phyloP scores from a whole-genome alignment of 495 filamentous ascomycete species.

The Podospora pseudocomata region DNA sequence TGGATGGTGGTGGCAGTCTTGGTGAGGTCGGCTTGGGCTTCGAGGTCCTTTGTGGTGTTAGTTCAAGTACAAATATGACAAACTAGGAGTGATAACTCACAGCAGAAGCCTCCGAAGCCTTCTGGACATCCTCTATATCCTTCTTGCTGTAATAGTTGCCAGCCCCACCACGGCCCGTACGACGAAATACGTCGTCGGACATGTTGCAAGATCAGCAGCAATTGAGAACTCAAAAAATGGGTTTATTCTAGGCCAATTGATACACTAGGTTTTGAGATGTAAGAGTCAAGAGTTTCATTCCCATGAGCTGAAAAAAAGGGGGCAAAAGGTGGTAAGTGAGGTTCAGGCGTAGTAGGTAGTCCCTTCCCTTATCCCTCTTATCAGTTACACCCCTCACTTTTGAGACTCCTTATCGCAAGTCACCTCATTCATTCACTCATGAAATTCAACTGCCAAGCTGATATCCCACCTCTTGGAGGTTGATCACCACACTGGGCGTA shows the following conservation, averaged over 20 bases:
- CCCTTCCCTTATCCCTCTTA: neutral
- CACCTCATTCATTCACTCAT: slow-evolving; percentile 2
- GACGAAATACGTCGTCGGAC: slow-evolving; percentile 30
- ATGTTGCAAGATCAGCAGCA: neutral
- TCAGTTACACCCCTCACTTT: slow-evolving; percentile 11
- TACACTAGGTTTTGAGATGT: neutral
- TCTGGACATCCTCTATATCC: slow-evolving; percentile 47
- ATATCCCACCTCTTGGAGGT: neutral
- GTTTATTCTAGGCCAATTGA: neutral
- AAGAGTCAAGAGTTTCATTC: neutral
- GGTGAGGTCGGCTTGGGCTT: slow-evolving; percentile 32
- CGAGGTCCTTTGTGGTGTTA: slow-evolving; percentile 37
- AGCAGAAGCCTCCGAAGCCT: slow-evolving; percentile 27
- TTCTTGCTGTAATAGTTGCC: slow-evolving; percentile 59
- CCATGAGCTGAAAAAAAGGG: neutral
- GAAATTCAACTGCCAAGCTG: neutral
- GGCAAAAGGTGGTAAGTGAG: neutral
- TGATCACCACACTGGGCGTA: neutral
- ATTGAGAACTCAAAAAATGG: neutral
- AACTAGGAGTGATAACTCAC: slow-evolving; percentile 5
- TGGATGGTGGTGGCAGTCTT: slow-evolving; percentile 1
- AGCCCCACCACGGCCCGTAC: slow-evolving; percentile 55
- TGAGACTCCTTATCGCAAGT: neutral
- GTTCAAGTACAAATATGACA: neutral
- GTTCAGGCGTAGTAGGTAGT: neutral